These are phyloP conservation scores for Nannochloris sp. DNA, from an alignment of 139 green algal species.

Conservation along the genomic window DNA sequence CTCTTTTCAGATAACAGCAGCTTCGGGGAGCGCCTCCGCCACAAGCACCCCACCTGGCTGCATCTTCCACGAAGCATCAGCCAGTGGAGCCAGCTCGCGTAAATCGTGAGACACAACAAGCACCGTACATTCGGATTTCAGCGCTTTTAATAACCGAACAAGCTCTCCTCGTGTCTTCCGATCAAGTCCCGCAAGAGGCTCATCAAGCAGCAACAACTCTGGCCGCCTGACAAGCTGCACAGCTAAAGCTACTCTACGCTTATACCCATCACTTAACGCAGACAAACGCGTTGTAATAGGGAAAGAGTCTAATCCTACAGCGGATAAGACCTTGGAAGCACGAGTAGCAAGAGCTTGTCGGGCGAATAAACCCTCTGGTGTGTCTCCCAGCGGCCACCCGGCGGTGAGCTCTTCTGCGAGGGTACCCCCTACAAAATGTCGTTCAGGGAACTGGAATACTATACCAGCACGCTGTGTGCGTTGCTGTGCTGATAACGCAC, in stretches of 20 bases:
- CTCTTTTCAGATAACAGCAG: no score
- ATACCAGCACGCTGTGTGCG: conserved; percentile 56
- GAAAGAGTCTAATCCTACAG: conserved; percentile 59
- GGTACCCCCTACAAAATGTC: conserved; percentile 78
- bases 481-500: background rate
- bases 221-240: conserved; percentile 67
- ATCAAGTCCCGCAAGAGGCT: conserved; percentile 84
- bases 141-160: conserved; percentile 9
- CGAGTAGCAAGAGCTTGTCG: conserved; percentile 12
- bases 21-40: no score
- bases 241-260: conserved; percentile 82
- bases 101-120: conserved; percentile 87
- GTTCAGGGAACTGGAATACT: conserved; percentile 95
- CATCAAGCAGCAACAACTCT: conserved; percentile 84
- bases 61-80: conserved; percentile 69
- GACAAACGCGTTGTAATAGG: conserved; percentile 51
- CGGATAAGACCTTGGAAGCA: conserved; percentile 44
- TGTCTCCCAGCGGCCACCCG: conserved; percentile 41
- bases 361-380: background rate
- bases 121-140: conserved; percentile 76
- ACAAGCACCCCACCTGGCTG: conserved; percentile 35
- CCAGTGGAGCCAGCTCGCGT: conserved; percentile 63
- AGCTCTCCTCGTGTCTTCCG: conserved; percentile 54
- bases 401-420: conserved; percentile 49
- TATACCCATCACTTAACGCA: conserved; percentile 77